A percentile compares a stretch with the other conserved stretches of the same genome.
Conservation (phyloP, 495 filamentous ascomycete genomes). For the Xylona heveae region DNA sequence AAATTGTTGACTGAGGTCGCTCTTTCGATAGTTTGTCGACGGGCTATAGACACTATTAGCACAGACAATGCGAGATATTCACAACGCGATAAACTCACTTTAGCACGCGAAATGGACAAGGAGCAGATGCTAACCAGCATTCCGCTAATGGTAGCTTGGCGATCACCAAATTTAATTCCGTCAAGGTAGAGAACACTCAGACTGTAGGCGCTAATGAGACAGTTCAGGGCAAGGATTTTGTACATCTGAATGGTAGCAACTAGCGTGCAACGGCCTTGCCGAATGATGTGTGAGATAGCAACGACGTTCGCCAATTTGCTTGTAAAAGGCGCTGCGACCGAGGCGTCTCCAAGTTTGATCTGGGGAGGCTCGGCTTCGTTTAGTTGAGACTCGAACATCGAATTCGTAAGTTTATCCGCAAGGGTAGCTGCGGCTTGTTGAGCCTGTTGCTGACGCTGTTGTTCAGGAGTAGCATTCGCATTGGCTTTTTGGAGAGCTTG, state of each 20-base stretch:
- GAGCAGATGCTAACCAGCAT: constrained; percentile 99
- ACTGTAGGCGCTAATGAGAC: constrained; percentile 95
- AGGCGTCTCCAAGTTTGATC: constrained; percentile 94
- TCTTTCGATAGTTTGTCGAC: constrained; percentile 94
- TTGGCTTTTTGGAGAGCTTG: constrained; percentile 42
- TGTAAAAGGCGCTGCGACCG: constrained; percentile 91
- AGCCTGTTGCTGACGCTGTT: constrained; percentile 40
- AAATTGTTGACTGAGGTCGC: constrained; percentile 94
- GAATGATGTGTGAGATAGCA: constrained; percentile 94
- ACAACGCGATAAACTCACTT: constrained; percentile 23
- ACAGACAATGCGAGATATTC: not conserved
- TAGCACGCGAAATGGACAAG: constrained; percentile 85
- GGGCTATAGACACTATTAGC: constrained; percentile 24
- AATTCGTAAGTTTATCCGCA: constrained; percentile 68
- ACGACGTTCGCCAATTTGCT: constrained; percentile 95
- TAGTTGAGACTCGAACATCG: constrained; percentile 79
- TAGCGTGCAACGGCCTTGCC: constrained; percentile 88
- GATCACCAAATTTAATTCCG: constrained; percentile 98
- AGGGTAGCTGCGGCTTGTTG: constrained; percentile 51
- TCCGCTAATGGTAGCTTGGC: constrained; percentile 94
- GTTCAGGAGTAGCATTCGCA: constrained; percentile 25
- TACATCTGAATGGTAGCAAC: constrained; percentile 99
- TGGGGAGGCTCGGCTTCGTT: constrained; percentile 82
- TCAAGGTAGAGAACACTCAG: constrained; percentile 90
- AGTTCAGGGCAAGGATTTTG: constrained; percentile 97